Evolutionary conservation across 208 protist genomes (phyloP).

Genomic region (Acanthamoeba rhysodes): DNA sequence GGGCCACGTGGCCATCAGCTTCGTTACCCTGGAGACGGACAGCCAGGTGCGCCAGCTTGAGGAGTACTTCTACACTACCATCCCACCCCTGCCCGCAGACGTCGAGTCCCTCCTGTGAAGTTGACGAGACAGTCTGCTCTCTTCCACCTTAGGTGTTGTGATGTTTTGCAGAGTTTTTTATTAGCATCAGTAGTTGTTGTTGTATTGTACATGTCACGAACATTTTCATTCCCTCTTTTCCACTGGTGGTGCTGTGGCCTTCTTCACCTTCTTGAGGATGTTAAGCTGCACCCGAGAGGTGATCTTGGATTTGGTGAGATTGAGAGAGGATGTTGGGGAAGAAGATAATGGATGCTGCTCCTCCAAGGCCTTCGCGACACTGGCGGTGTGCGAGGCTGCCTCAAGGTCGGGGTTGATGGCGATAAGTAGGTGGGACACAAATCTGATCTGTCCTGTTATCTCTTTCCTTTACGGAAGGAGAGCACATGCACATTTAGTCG

Average conservation of each 20-base stretch:
- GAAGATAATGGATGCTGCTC: background rate
- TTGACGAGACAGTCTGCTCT: no score
- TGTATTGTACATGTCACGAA: no score
- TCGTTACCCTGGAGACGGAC: conserved; percentile 98
- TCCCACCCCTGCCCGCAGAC: no score
- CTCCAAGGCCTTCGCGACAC: no score
- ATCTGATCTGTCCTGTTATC: background rate
- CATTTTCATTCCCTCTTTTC: no score
- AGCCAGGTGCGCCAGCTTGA: conserved; percentile 98
- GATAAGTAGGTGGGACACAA: conserved; percentile 36
- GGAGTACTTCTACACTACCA: conserved; percentile 97
- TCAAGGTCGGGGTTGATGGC: background rate
- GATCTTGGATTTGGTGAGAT: background rate
- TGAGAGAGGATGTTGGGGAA: background rate
- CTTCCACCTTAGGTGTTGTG: no score
- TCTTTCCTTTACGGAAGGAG: background rate
- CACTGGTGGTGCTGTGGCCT: background rate
- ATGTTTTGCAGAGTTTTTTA: no score
- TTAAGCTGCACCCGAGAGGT: background rate
- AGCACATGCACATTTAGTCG: no score
- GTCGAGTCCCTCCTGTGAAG: no score
- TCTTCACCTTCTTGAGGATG: conserved; percentile 47
- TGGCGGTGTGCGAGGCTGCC: background rate
- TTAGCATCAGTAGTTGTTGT: no score
- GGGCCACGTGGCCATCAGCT: conserved; percentile 99